Percentiles rank a stretch among this genome's conserved stretches.
Evolutionary conservation across 495 filamentous ascomycete genomes (phyloP).

Genomic region (Penicillium antarcticum): DNA sequence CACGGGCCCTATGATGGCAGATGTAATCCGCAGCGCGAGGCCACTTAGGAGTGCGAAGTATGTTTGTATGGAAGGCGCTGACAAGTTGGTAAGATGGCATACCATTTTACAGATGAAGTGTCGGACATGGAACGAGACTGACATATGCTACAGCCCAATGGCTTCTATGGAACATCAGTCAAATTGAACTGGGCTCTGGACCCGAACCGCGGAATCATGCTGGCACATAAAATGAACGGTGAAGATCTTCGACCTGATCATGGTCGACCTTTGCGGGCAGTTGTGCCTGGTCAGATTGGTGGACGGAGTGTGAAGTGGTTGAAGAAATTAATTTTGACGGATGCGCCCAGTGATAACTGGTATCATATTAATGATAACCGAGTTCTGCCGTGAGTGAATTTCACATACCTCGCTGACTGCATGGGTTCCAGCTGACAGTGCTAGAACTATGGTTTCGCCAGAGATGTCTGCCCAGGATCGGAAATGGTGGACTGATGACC

Average conservation of each 20-base stretch:
- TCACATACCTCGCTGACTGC: neutral
- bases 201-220: constrained; percentile 79
- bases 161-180: constrained; percentile 84
- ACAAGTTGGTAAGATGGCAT: constrained; percentile 58
- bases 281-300: constrained; percentile 92
- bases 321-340: constrained; percentile 76
- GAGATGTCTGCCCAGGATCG: constrained; percentile 74
- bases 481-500: constrained; percentile 84
- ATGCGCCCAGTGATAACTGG: constrained; percentile 85
- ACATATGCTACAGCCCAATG: constrained; percentile 61
- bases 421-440: neutral
- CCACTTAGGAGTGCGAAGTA: constrained; percentile 73
- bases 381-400: constrained; percentile 63
- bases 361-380: constrained; percentile 96
- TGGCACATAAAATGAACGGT: constrained; percentile 92
- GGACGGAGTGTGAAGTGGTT: constrained; percentile 96
- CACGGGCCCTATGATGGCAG: constrained; percentile 76
- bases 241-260: constrained; percentile 82
- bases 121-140: neutral
- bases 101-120: neutral
- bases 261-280: constrained; percentile 76
- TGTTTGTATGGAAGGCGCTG: constrained; percentile 91
- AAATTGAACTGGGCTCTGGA: constrained; percentile 90
- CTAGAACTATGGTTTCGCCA: constrained; percentile 73
- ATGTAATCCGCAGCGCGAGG: constrained; percentile 66